Percentiles rank a stretch among this genome's conserved stretches.
Conservation (phyloP, 306 rosid genomes). For the Begonia fuchsioides region DNA sequence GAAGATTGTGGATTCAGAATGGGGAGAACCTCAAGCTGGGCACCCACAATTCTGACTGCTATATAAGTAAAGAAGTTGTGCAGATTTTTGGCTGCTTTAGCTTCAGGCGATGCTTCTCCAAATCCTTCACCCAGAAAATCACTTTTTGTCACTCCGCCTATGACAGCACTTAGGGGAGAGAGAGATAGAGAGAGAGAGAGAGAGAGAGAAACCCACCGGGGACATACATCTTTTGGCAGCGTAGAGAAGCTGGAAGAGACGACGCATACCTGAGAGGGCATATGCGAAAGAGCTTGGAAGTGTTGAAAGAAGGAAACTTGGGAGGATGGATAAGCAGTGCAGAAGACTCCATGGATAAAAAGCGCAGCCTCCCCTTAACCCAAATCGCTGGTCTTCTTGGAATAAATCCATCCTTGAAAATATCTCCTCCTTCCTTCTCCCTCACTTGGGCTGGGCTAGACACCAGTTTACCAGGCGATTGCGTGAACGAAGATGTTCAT, state of each 20-base stretch:
- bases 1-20: background rate
- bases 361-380: background rate
- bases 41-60: slow-evolving; percentile 65
- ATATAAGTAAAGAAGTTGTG: slow-evolving; percentile 74
- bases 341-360: slow-evolving; percentile 45
- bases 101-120: slow-evolving; percentile 92
- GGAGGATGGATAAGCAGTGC: slow-evolving; percentile 26
- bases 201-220: slow-evolving; percentile 45
- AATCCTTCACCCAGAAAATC: slow-evolving; percentile 37
- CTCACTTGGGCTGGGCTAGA: background rate
- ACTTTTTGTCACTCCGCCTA: background rate
- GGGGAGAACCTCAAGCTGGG: slow-evolving; percentile 73
- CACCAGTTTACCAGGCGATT: too few relatives aligned
- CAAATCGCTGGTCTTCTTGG: background rate
- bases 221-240: slow-evolving; percentile 80
- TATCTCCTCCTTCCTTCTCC: background rate
- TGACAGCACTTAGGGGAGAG: background rate
- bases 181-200: slow-evolving; percentile 5
- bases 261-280: slow-evolving; percentile 29
- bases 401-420: background rate
- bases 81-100: slow-evolving; percentile 66
- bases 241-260: slow-evolving; percentile 29
- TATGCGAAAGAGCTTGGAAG: slow-evolving; percentile 23
- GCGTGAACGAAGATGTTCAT: too few relatives aligned
- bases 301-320: slow-evolving; percentile 32